These are phyloP conservation scores for Colletotrichum destructivum DNA, from an alignment of 2,329 filamentous ascomycete genomes.

Conservation along the genomic window DNA sequence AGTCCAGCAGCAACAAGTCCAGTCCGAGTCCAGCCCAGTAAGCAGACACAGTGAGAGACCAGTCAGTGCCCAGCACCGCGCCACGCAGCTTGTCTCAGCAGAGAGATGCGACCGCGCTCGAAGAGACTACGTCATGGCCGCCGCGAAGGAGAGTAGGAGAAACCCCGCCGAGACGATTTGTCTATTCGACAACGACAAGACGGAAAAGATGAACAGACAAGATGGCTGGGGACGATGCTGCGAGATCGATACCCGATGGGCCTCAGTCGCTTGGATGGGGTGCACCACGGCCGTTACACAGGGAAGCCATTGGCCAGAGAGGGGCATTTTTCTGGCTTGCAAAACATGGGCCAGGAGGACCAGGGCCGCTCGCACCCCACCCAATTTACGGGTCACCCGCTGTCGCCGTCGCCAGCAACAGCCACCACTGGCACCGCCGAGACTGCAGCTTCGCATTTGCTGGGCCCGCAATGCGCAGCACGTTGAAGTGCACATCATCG, in stretches of 20 bases:
- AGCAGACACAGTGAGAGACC: conserved; percentile 14
- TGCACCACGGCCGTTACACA: conserved; percentile 23
- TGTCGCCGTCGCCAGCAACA: conserved; percentile 29
- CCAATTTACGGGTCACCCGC: conserved; percentile 34
- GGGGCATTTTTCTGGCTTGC: conserved; percentile 10
- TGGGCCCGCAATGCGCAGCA: conserved; percentile 21
- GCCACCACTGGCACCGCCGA: background rate
- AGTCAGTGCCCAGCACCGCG: conserved; percentile 29
- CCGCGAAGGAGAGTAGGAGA: conserved; percentile 2
- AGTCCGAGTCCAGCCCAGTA: conserved; percentile 19
- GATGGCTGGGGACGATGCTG: background rate
- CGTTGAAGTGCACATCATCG: conserved; percentile 18
- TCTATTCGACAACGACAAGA: background rate
- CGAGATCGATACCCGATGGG: conserved; percentile 21
- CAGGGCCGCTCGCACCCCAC: conserved; percentile 31
- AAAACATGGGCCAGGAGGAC: conserved; percentile 14
- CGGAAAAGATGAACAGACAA: conserved; percentile 9
- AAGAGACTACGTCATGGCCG: conserved; percentile 17
- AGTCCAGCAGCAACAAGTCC: conserved; percentile 2
- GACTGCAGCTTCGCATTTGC: conserved; percentile 10
- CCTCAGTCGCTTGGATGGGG: conserved; percentile 24
- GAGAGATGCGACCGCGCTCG: conserved; percentile 18
- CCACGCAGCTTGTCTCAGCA: conserved; percentile 35
- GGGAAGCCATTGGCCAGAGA: conserved; percentile 28
- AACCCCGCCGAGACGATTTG: background rate